These are phyloP conservation scores for Diaporthe australafricana DNA, from an alignment of 2,329 filamentous ascomycete genomes.

Conservation along the genomic window DNA sequence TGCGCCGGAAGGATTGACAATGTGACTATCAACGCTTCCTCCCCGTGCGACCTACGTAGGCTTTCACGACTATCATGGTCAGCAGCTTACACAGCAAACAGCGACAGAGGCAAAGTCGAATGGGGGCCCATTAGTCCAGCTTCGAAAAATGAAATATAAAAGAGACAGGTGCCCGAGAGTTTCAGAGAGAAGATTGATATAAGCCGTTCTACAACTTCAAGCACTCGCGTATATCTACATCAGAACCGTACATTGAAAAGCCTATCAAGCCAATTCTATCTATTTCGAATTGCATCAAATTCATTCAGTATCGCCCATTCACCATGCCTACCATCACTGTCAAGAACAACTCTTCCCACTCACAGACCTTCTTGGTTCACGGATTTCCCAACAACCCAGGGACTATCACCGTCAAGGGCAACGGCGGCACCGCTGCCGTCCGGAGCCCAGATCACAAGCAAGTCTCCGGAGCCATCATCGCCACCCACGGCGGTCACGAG, in stretches of 20 bases:
- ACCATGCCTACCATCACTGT: conserved; percentile 28
- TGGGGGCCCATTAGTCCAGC: no score
- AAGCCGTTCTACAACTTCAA: not conserved
- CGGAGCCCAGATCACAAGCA: conserved; percentile 8
- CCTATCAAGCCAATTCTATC: no score
- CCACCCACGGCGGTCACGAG: conserved; percentile 51
- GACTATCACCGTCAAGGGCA: conserved; percentile 19
- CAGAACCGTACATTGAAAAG: no score
- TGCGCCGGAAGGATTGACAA: conserved; percentile 3
- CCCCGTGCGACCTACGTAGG: not conserved
- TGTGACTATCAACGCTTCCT: not conserved
- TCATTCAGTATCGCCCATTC: not conserved
- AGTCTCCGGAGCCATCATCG: conserved; percentile 51
- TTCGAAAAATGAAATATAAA: not conserved
- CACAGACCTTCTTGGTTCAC: conserved; percentile 28
- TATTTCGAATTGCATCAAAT: not conserved
- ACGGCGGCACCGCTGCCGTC: conserved; percentile 16
- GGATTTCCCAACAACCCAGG: conserved; percentile 25
- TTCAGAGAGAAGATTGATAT: not conserved
- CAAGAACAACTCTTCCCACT: conserved; percentile 31
- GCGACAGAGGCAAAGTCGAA: not conserved
- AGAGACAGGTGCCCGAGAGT: not conserved
- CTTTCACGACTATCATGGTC: not conserved
- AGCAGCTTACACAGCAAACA: not conserved
- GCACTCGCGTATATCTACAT: no score